Base-by-base conservation (phyloP, 2,329 filamentous ascomycete species). In the Byssoonygena ceratinophila region DNA sequence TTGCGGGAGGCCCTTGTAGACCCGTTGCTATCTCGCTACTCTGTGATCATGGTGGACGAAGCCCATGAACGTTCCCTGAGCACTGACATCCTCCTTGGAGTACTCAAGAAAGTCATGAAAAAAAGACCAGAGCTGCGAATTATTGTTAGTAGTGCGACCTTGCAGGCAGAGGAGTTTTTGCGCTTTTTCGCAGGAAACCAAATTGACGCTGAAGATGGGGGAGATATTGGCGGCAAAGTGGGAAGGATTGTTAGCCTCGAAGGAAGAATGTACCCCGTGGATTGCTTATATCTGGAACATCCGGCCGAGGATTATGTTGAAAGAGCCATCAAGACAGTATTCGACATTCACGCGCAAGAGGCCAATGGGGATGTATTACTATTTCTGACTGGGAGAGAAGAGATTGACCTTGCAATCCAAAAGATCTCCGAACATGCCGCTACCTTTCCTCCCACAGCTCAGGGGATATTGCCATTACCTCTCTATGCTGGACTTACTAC, bases 41-140 rank as follows among this genome's bases (percentile, higher is more conserved):
- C 89, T 0, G 85, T 95, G 41, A 87, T 98, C 61, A 96, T 98
- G 88, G 85, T 98, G 6, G 92, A 98, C 64, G 91, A 97, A 70
- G 92, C 91, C 5, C 92, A 98, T 65, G 91, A 97, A 69, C 78
- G 92, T 51, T 95, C 89, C 46, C 78, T 97, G 54, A 94, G 87
- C 66, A 94, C 90, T 0, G 92, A 98, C 64, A 80, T 98, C 11
- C 75, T 97, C 6, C 77, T 98, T 2, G 91, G 92, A 0, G 73
- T 97, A 12, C 69, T 98, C 36, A 96, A 94, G 67, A 97, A 97
- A 67, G 91, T 98, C 47, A 73, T 81, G 51, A 87, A 81, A 66
- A 84, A 81, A 62, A 77, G 92, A 40, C 79, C 84, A 6, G 90
- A 96, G 54, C 70, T 97, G 49, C 81, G 89, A 18, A 85, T 97